Percentiles rank a stretch among this genome's conserved stretches.
phyloP scores from a whole-genome alignment of 768 basidiomycete species.

The Xerocomellus dryophilus region DNA sequence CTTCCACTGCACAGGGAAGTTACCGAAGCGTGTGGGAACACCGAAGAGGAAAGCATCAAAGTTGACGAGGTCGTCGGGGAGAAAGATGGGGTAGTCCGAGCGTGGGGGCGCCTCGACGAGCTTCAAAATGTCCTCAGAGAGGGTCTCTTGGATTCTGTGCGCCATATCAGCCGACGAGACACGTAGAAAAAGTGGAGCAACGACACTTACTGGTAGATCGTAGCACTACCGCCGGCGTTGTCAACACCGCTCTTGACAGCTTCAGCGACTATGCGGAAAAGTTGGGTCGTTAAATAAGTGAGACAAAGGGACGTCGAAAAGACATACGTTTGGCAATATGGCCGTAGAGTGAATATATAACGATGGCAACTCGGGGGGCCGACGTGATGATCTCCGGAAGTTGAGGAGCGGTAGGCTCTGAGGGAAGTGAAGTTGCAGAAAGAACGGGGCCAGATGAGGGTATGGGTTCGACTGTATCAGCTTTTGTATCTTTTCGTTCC shows the following conservation, averaged over 20 bases:
- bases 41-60: slow-evolving; percentile 46
- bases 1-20: slow-evolving; percentile 58
- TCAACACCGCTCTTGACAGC: slow-evolving; percentile 40
- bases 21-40: slow-evolving; percentile 46
- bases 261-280: slow-evolving; percentile 27
- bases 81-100: slow-evolving; percentile 48
- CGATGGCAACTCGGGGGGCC: slow-evolving; percentile 41
- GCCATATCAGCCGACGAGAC: neutral
- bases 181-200: neutral
- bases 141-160: slow-evolving; percentile 75
- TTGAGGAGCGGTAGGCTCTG: neutral
- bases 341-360: slow-evolving; percentile 52
- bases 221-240: slow-evolving; percentile 40
- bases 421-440: neutral
- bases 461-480: neutral
- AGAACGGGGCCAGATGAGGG: slow-evolving; percentile 1
- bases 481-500: slow-evolving; percentile 13
- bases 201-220: slow-evolving; percentile 45
- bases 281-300: neutral
- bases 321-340: slow-evolving; percentile 45
- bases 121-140: slow-evolving; percentile 63
- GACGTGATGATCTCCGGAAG: slow-evolving; percentile 12
- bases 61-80: slow-evolving; percentile 32
- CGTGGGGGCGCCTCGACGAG: slow-evolving; percentile 72
- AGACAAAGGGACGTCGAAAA: neutral